Conservation (phyloP, 139 green algal species). For the Chlorella sp. region DNA sequence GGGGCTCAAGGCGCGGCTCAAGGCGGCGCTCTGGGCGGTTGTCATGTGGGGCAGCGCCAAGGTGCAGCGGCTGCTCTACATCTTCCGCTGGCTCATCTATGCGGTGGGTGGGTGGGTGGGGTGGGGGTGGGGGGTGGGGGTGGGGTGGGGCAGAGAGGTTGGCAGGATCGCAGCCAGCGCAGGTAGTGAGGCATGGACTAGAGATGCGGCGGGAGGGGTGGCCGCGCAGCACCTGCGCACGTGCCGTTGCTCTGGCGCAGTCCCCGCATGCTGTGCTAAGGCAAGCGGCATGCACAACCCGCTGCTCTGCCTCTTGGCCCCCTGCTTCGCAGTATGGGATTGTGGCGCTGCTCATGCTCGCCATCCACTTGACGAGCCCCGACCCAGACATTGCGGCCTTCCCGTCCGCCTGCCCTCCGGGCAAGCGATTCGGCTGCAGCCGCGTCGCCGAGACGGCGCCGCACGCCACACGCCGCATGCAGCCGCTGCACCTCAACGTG, state of each 20-base stretch:
- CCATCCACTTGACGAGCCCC: slow-evolving; percentile 20
- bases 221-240: no score
- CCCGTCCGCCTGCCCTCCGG: slow-evolving; percentile 2
- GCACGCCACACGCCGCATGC: slow-evolving; percentile 20
- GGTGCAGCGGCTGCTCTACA: slow-evolving; percentile 29
- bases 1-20: no score
- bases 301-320: no score
- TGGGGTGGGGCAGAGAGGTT: no score
- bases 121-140: no score
- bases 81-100: slow-evolving; percentile 26
- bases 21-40: background rate
- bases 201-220: no score
- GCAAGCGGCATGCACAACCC: no score
- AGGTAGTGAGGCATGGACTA: no score
- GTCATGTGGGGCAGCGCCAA: slow-evolving; percentile 31
- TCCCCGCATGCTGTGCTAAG: no score
- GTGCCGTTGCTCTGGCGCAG: no score
- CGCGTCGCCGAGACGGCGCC: slow-evolving; percentile 22
- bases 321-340: slow-evolving; percentile 16
- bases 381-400: slow-evolving; percentile 16
- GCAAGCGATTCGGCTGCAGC: slow-evolving; percentile 25
- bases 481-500: slow-evolving; percentile 17
- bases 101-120: no score
- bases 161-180: no score
- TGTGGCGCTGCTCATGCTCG: slow-evolving; percentile 1